Evolutionary conservation across 345 rosid genomes (phyloP), one percentile per base, ranked within the genome.

Genomic region (Salix viminalis): DNA sequence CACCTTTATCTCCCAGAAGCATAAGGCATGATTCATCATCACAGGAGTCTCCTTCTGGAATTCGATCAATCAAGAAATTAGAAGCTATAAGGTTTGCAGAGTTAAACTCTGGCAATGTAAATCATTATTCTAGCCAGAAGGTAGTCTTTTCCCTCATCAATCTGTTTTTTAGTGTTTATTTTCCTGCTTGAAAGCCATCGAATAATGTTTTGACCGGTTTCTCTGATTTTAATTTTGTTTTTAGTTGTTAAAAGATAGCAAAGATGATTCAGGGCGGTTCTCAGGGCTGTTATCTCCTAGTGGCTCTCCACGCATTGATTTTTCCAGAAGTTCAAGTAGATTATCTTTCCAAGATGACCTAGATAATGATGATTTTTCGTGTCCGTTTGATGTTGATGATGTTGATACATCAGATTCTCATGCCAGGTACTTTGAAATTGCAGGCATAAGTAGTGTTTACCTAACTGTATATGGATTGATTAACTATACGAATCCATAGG

Each of bases 361-460:
- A 67, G 97, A 92, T 80, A 94, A 91, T 81, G 83, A 87, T 75
- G 98, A 90, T 65, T 94, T 91, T 80, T 87, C 97, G 37, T 90
- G 97, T 84, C 97, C 97, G 77, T 92, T 94, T 65, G 97, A 86
- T 79, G 90, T 91, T 67, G 98, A 94, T 83, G 97, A 94, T 81
- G 89, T 89, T 42, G 97, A 92, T 3, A 76, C 80, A 44, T 83
- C 90, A 69, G 96, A 86, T 84, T 84, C 84, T 74, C 87, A 77
- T 36, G 78, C 80, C 86, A 89, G 94, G 98, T 92, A 80, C 28
- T 41, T 71, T 62, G 60, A 5, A 61, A 67, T n/a, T 69, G 37
- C 52, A 62, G 44, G 39, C 67, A 65, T 50, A 36, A 37, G 6
- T 68, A 23, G 48, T 64, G 39, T 9, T 18, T 73, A 36, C 77